Evolutionary conservation across 805 yeast species (phyloP), one percentile per base, ranked within the genome.

Genomic region (Myxozyma sirexii): DNA sequence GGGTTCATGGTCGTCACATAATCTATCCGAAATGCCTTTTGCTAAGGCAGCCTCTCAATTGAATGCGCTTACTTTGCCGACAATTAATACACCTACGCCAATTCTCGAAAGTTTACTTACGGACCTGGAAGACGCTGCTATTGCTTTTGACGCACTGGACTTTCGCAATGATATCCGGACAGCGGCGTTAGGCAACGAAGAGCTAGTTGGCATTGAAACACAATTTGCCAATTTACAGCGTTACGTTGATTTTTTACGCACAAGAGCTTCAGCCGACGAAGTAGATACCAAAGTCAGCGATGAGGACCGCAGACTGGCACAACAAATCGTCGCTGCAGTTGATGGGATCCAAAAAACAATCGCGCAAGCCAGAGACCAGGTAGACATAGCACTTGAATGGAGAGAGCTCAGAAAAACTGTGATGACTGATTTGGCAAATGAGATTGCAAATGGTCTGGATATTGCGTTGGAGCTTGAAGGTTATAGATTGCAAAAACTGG

Each of bases 371-470:
- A 41, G 64, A 24, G 53, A 47, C 15, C 45, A 52, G 17, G 57
- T 62, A 10, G 66, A 60, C 27, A 33, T 55, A n/a, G 66, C 66
- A 12, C 46, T 62, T 8, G 66, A 62, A 31, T 59, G 64, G 64
- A 21, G 24, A 3, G 66, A 62, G 31, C 57, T 62, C 5, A 38
- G 23, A 15, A 54, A 50, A n/a, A 10, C 23, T 31, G 57, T 58
- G 12, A 31, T 60, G 43, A 15, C 41, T 12, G 66, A 54, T 21
- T 43, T 62, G n/a, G 43, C 38, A 8, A 13, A 19, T 3, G 66
- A 21, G 33, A 52, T 62, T 55, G 49, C 43, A 12, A 42, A 52
- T 13, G 42, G 65, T 47, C 27, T 23, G 15, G 55, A 38, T 7
- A 15, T 54, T 19, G 55, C 57, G 3, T 17, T 26, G 2, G 54